A percentile compares a stretch with the other conserved stretches of the same genome.
Conservation (phyloP, 805 yeast species). For the baker's yeast (Saccharomyces cerevisiae) region DNA sequence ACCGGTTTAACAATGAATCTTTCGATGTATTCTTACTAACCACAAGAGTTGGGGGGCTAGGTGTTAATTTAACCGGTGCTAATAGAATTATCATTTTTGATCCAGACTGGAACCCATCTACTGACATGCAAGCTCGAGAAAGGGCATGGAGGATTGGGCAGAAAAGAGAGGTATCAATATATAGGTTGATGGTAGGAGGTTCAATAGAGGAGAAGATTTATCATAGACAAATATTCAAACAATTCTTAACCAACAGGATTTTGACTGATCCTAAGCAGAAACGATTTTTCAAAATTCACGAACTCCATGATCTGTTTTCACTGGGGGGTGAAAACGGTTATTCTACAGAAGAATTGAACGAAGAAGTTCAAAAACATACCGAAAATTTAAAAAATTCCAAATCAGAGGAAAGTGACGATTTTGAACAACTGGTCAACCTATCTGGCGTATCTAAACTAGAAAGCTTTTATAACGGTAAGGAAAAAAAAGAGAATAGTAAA, state of each 20-base stretch:
- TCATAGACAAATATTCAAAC: constrained; percentile 94
- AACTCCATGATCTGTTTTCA: constrained; percentile 80
- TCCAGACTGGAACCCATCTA: constrained; percentile 98
- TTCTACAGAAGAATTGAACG: constrained; percentile 32
- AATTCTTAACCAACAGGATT: constrained; percentile 85
- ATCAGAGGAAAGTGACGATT: constrained; percentile 51
- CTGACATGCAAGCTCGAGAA: constrained; percentile 94
- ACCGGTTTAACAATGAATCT: constrained; percentile 59
- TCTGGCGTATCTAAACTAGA: constrained; percentile 70
- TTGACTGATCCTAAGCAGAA: constrained; percentile 92
- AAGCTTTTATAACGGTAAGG: constrained; percentile 47
- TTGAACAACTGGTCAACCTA: constrained; percentile 52
- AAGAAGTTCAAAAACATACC: constrained; percentile 55
- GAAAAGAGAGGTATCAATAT: constrained; percentile 82
- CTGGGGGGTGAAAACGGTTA: constrained; percentile 59
- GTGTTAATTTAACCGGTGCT: constrained; percentile 91
- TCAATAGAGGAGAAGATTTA: constrained; percentile 94
- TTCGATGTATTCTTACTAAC: constrained; percentile 70
- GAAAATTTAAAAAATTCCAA: constrained; percentile 27
- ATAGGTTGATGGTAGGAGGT: constrained; percentile 87
- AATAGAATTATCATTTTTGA: constrained; percentile 88
- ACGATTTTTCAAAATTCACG: constrained; percentile 86
- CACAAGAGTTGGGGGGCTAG: constrained; percentile 93
- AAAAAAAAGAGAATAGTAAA: constrained; percentile 32
- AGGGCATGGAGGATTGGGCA: constrained; percentile 97